Evolutionary conservation across 2,329 filamentous ascomycete genomes (phyloP), one percentile per base, ranked within the genome.

Genomic region (Grosmannia penicillata): DNA sequence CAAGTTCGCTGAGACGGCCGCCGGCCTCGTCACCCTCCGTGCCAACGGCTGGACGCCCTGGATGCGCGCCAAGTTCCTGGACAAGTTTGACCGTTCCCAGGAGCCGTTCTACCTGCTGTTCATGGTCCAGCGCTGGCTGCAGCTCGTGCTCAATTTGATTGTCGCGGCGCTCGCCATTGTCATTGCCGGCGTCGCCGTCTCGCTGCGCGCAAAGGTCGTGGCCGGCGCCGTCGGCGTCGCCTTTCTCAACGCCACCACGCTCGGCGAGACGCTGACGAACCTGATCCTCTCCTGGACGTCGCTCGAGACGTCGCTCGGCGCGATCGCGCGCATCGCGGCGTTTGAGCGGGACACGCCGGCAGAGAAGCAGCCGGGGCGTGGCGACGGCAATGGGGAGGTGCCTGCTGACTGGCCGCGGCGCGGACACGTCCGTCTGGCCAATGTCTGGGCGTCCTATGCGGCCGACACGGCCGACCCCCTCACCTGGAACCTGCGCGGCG

Each of bases 31-130:
- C 1, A 70, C 65, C 1, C 55, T 72, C 13, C 61, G 71, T 10
- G 66, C 71, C 2, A 75, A 73, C 43, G 62, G 62, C 4, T 75
- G 70, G 70, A 54, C 64, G 33, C 47, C 53, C 2, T 48, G 52
- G 4, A 57, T 63, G 37, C 53, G 61, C 11, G 48, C 61, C 22
- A 59, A 59, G 42, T 72, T 70, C 38, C 51, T 63, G 14, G 43
- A 47, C 4, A 56, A 70, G 0, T 53, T 76, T 3, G 66, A 75
- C 42, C 53, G 52, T 8, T 72, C 70, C 0, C 72, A 76, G 45
- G 53, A 57, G 15, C 70, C 72, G 0, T 70, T 66, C 35, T 77
- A 77, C 45, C 58, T 74, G 0, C 57, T 76, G 6, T 66, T 61
- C 40, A 63, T 64, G 25, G 61, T 74, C 5, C 73, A 77, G 48